These are phyloP conservation scores for Rhizopogon rudus DNA, from an alignment of 768 basidiomycete species.

Conservation along the genomic window DNA sequence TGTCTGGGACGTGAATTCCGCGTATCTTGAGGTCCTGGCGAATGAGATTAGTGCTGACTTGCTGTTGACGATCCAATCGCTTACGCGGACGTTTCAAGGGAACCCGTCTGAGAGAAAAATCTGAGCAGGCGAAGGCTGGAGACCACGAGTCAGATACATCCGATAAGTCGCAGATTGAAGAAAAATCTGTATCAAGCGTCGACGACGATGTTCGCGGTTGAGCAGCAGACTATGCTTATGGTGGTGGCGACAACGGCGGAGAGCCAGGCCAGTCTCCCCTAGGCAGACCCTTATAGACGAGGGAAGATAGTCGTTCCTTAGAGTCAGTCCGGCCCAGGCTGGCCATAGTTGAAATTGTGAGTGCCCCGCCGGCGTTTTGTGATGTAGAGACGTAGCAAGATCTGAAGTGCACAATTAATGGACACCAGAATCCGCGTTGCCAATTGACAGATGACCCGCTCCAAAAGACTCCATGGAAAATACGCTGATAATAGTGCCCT, in stretches of 20 bases:
- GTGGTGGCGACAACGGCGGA: slow-evolving; percentile 78
- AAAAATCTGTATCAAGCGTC: slow-evolving; percentile 51
- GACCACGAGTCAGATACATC: slow-evolving; percentile 36
- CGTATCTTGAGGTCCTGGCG: slow-evolving; percentile 82
- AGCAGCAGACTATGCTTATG: slow-evolving; percentile 79
- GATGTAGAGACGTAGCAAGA: too few relatives aligned
- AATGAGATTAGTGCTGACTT: slow-evolving; percentile 50
- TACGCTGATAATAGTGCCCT: too few relatives aligned
- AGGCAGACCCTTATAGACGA: too few relatives aligned
- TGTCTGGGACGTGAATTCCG: slow-evolving; percentile 87
- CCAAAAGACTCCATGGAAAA: too few relatives aligned
- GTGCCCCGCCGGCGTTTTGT: too few relatives aligned
- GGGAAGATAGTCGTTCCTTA: too few relatives aligned
- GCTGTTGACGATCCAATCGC: not conserved
- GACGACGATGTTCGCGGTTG: slow-evolving; percentile 66
- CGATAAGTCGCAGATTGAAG: slow-evolving; percentile 61
- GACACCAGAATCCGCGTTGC: too few relatives aligned
- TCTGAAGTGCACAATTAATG: too few relatives aligned
- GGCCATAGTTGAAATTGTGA: not conserved
- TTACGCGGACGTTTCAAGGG: slow-evolving; percentile 39
- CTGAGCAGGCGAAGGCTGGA: slow-evolving; percentile 34
- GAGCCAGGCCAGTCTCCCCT: slow-evolving; percentile 11
- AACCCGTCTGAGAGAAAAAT: slow-evolving; percentile 64
- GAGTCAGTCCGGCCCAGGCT: not conserved
- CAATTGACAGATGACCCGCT: too few relatives aligned